These are phyloP conservation scores for Candida alai DNA, from an alignment of 805 yeast genomes.

Conservation along the genomic window DNA sequence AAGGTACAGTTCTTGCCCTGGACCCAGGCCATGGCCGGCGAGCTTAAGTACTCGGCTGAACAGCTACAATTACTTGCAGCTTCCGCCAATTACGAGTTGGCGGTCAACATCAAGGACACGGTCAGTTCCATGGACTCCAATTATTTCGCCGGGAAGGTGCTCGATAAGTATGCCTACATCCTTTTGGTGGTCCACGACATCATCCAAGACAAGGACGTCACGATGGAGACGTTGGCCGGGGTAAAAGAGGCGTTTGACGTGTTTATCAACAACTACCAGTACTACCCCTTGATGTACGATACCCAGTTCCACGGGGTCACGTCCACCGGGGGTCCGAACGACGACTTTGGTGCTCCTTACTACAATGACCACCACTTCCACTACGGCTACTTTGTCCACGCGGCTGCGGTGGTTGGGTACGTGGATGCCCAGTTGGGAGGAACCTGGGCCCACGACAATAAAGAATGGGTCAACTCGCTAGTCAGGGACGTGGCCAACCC, in stretches of 20 bases:
- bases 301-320: conserved; percentile 54
- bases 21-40: conserved; percentile 27
- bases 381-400: conserved; percentile 77
- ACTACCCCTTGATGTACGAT: conserved; percentile 51
- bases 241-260: conserved; percentile 43
- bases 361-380: conserved; percentile 90
- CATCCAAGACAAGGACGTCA: conserved; percentile 37
- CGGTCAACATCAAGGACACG: conserved; percentile 42
- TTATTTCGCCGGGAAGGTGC: conserved; percentile 50
- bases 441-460: conserved; percentile 47
- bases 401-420: conserved; percentile 75
- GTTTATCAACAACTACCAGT: conserved; percentile 40
- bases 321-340: conserved; percentile 45
- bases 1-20: conserved; percentile 45
- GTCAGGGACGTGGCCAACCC: conserved; percentile 71
- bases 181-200: conserved; percentile 49
- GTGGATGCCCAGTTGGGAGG: conserved; percentile 54
- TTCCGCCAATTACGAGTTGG: conserved; percentile 44
- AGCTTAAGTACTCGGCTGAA: conserved; percentile 37
- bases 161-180: conserved; percentile 57
- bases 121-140: conserved; percentile 38
- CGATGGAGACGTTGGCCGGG: conserved; percentile 29
- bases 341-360: conserved; percentile 66
- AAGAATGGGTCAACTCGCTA: conserved; percentile 56
- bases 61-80: conserved; percentile 42